A percentile compares a stretch with the other conserved stretches of the same genome.
Conservation (phyloP, 805 yeast species). For the Wickerhamia fluorescens region DNA sequence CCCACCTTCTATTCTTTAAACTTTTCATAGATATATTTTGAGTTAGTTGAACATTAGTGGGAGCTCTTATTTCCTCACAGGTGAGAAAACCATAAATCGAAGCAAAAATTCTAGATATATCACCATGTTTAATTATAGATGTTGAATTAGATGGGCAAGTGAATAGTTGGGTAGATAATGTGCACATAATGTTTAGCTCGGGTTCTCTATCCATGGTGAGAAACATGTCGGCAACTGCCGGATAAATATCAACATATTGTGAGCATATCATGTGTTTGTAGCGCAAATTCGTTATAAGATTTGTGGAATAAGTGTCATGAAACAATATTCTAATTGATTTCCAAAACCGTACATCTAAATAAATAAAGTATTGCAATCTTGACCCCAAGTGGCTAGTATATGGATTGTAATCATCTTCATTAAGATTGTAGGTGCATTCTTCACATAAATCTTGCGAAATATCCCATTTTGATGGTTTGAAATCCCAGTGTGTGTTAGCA, state of each 20-base stretch:
- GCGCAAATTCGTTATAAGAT: conserved; percentile 52
- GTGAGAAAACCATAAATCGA: conserved; percentile 59
- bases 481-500: conserved; percentile 32
- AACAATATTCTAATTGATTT: conserved; percentile 49
- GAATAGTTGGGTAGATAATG: conserved; percentile 77
- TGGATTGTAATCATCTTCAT: conserved; percentile 18
- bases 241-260: conserved; percentile 81
- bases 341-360: conserved; percentile 69
- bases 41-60: conserved; percentile 32
- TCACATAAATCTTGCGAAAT: conserved; percentile 33
- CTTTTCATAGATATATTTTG: conserved; percentile 35
- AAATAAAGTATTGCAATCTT: conserved; percentile 52
- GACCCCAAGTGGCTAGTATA: conserved; percentile 35
- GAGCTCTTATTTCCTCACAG: conserved; percentile 40
- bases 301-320: conserved; percentile 59
- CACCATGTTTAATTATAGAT: conserved; percentile 56
- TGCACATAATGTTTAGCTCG: conserved; percentile 65
- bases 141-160: conserved; percentile 82
- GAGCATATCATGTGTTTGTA: conserved; percentile 57
- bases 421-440: conserved; percentile 42
- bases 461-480: conserved; percentile 39
- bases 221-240: conserved; percentile 63
- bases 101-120: conserved; percentile 54
- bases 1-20: conserved; percentile 66
- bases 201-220: conserved; percentile 80